These are phyloP conservation scores for Termitomyces sp. DNA, from an alignment of 768 basidiomycete species.

Conservation along the genomic window DNA sequence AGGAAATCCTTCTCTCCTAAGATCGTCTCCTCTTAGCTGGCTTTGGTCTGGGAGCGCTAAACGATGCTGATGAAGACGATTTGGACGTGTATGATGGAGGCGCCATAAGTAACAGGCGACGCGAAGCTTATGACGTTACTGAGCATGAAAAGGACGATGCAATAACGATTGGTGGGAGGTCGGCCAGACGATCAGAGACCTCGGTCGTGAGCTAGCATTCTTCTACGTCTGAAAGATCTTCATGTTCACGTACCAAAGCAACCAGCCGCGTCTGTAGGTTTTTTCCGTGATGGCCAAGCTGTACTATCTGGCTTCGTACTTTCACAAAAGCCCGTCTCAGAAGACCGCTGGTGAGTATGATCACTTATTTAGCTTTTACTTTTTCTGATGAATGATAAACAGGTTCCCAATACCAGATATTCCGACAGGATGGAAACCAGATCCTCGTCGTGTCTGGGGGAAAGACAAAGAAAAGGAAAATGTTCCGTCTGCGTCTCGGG, in stretches of 20 bases:
- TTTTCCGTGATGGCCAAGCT: constrained; percentile 71
- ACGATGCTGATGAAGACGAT: constrained; percentile 94
- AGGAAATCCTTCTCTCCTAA: background rate
- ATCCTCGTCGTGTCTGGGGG: constrained; percentile 74
- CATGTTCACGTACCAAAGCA: constrained; percentile 28
- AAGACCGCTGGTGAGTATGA: constrained; percentile 59
- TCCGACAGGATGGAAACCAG: constrained; percentile 79
- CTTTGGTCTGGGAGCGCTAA: constrained; percentile 84
- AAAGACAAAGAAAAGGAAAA: constrained; percentile 47
- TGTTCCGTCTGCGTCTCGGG: constrained; percentile 13
- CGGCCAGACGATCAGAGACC: constrained; percentile 15
- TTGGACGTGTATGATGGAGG: constrained; percentile 71
- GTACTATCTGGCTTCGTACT: constrained; percentile 75
- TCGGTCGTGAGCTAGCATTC: constrained; percentile 22
- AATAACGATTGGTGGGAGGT: constrained; percentile 34
- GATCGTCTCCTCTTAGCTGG: constrained; percentile 44
- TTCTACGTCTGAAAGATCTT: background rate
- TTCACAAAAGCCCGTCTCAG: constrained; percentile 58
- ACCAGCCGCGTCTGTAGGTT: constrained; percentile 21
- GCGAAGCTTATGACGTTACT: constrained; percentile 60
- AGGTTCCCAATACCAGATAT: constrained; percentile 86
- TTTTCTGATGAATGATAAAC: constrained; percentile 21
- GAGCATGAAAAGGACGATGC: constrained; percentile 63
- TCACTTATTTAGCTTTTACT: background rate
- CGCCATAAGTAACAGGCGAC: constrained; percentile 30